These are phyloP conservation scores for Acanthochlamys bracteata DNA, from an alignment of 106 monocot species.

Conservation along the genomic window DNA sequence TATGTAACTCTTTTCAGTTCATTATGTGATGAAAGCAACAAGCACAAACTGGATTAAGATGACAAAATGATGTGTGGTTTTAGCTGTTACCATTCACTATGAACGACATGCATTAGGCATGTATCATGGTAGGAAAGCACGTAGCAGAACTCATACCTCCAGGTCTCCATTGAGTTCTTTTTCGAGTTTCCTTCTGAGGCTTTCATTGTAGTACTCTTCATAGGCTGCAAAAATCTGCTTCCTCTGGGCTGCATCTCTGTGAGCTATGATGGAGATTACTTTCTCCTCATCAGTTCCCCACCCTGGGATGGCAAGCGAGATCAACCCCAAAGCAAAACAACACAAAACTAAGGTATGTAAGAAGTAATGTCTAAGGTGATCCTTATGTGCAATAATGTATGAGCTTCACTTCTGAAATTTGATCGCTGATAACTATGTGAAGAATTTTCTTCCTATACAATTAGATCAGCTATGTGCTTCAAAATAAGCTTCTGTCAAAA, in stretches of 20 bases:
- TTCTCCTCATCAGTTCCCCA: slow-evolving; percentile 93
- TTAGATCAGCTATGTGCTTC: no score
- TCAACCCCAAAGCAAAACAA: no score
- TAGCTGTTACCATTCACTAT: background rate
- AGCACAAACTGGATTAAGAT: background rate
- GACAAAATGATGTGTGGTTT: background rate
- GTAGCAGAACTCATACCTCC: slow-evolving; percentile 29
- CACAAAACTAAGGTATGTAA: no score
- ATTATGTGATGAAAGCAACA: background rate
- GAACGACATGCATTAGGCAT: background rate
- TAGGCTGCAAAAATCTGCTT: slow-evolving; percentile 50
- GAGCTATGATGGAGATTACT: slow-evolving; percentile 54
- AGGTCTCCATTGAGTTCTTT: slow-evolving; percentile 80
- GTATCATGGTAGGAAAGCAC: background rate
- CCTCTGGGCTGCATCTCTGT: slow-evolving; percentile 73
- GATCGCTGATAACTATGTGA: no score
- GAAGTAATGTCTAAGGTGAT: no score
- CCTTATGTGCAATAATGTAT: no score
- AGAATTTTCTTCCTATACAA: no score
- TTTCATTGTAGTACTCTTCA: slow-evolving; percentile 65
- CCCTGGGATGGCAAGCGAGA: slow-evolving; percentile 22
- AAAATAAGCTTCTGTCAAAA: no score
- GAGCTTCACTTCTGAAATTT: no score
- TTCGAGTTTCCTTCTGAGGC: slow-evolving; percentile 70
- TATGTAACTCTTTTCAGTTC: no score